phyloP scores from a whole-genome alignment of 495 filamentous ascomycete species.

The Tuber melanosporum region DNA sequence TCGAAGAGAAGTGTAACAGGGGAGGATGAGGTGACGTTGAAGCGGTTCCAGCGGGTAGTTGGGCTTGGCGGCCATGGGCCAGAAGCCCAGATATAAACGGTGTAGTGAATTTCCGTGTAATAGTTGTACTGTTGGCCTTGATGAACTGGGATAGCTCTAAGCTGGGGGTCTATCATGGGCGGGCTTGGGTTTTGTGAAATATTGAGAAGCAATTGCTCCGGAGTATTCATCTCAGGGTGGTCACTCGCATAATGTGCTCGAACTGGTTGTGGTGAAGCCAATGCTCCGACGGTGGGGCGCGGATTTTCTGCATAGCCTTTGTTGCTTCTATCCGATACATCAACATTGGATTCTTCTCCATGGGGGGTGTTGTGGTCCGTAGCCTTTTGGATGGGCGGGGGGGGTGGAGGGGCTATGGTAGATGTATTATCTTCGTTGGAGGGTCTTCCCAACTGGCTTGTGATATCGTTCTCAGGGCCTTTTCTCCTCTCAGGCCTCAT shows the following conservation, averaged over 20 bases:
- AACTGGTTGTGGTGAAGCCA: neutral
- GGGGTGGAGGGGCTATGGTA: neutral
- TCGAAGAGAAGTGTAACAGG: neutral
- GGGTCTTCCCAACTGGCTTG: neutral
- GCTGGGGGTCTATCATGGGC: neutral
- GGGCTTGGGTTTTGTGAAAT: neutral
- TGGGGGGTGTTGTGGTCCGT: neutral
- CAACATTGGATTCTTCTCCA: neutral
- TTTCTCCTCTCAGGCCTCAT: neutral
- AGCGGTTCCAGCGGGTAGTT: slow-evolving; percentile 3
- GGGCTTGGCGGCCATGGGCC: neutral
- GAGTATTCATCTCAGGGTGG: neutral
- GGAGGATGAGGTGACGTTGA: neutral
- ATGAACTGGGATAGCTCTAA: neutral
- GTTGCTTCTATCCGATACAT: neutral
- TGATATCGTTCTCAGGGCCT: neutral
- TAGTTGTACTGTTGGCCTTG: neutral
- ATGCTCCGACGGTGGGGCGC: neutral
- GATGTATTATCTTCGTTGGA: neutral
- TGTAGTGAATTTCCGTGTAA: neutral
- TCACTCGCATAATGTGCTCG: neutral
- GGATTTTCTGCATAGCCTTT: neutral
- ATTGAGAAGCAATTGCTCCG: slow-evolving; percentile 3
- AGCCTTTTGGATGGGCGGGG: neutral
- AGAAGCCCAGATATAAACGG: neutral